Percentiles rank a stretch among this genome's conserved stretches.
Evolutionary conservation across 1,284 basidiomycete species (phyloP).

Genomic region (Moesziomyces parantarcticus): DNA sequence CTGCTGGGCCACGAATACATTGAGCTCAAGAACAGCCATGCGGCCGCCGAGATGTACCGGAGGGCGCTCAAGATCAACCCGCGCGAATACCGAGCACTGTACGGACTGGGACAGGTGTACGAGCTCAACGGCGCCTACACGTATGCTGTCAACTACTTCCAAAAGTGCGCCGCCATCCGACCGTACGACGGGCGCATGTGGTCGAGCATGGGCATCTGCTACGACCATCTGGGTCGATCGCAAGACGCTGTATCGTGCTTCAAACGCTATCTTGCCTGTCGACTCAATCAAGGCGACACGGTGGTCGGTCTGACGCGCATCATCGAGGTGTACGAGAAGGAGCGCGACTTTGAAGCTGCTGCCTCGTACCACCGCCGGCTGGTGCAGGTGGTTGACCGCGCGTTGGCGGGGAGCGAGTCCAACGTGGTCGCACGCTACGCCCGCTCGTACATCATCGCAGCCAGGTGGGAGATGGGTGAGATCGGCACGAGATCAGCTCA

Average conservation of each 20-base stretch:
- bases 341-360: conserved; percentile 47
- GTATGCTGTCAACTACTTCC: conserved; percentile 96
- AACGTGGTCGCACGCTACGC: conserved; percentile 56
- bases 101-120: conserved; percentile 97
- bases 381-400: conserved; percentile 59
- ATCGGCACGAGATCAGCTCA: conserved; percentile 36
- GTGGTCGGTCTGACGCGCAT: conserved; percentile 57
- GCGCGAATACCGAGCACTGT: conserved; percentile 93
- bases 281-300: conserved; percentile 59
- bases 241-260: conserved; percentile 62
- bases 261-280: conserved; percentile 64
- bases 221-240: conserved; percentile 79
- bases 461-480: conserved; percentile 65
- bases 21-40: conserved; percentile 98
- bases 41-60: conserved; percentile 96
- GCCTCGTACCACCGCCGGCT: conserved; percentile 63
- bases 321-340: conserved; percentile 61
- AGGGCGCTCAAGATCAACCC: conserved; percentile 94
- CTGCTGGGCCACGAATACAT: conserved; percentile 98
- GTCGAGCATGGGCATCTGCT: conserved; percentile 92
- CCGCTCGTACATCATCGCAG: conserved; percentile 60
- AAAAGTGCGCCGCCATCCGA: conserved; percentile 88
- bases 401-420: conserved; percentile 45
- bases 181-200: conserved; percentile 97
- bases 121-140: conserved; percentile 95